phyloP scores from a whole-genome alignment of 2,329 filamentous ascomycete genomes.

The Diaporthe sp. region DNA sequence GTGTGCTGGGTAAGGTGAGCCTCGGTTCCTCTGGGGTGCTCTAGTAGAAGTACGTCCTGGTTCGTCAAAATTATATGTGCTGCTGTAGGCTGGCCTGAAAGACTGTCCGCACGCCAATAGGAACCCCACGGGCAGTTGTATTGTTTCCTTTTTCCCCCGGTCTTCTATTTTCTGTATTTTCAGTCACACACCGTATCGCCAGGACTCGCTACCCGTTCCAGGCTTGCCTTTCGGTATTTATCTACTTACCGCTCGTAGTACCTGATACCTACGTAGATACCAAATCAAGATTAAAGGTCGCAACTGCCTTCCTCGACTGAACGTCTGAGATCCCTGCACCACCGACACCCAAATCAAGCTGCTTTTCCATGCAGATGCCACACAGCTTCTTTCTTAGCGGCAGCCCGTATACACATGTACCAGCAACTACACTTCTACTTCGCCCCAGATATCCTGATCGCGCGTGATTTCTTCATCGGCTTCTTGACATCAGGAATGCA shows the following conservation, averaged over 20 bases:
- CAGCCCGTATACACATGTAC: too few relatives aligned
- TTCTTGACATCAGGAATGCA: not conserved
- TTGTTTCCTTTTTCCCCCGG: not conserved
- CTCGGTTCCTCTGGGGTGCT: not conserved
- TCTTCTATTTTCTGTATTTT: not conserved
- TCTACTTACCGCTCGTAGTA: not conserved
- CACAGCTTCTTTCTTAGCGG: not conserved
- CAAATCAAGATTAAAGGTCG: not conserved
- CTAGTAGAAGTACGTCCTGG: not conserved
- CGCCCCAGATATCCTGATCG: not conserved
- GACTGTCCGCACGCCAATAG: not conserved
- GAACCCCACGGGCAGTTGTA: too few relatives aligned
- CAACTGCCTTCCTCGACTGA: constrained; percentile 1
- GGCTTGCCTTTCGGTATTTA: too few relatives aligned
- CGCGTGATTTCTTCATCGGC: not conserved
- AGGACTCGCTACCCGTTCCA: not conserved
- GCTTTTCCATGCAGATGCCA: constrained; percentile 4
- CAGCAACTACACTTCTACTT: not conserved
- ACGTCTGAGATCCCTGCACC: constrained; percentile 3
- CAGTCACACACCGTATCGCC: too few relatives aligned
- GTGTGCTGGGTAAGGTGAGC: constrained; percentile 26
- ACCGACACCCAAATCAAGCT: constrained; percentile 6
- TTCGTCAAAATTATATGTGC: not conserved
- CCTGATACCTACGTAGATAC: not conserved
- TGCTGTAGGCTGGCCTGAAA: not conserved